Evolutionary conservation across 148 eudicot species (phyloP).

Genomic region (Rhododendron williamsianum): DNA sequence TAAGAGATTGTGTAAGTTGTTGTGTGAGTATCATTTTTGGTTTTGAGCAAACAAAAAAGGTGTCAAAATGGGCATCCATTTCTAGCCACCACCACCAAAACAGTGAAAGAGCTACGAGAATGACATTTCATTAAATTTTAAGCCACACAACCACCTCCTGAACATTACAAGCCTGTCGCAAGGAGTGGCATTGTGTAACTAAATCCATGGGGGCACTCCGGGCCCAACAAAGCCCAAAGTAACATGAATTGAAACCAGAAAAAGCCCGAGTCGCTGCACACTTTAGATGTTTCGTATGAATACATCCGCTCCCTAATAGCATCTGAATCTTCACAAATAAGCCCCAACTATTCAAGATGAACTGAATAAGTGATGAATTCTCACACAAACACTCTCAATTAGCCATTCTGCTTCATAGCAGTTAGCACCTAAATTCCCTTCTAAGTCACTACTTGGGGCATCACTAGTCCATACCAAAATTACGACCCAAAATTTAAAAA

Average conservation of each 20-base stretch:
- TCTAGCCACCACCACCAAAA: neutral
- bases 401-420: neutral
- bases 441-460: neutral
- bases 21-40: no score
- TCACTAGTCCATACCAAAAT: neutral
- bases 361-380: neutral
- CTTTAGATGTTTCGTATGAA: neutral
- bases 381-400: neutral
- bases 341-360: neutral
- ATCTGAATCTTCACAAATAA: neutral
- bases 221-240: neutral
- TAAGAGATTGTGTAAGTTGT: no score
- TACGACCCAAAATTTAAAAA: neutral
- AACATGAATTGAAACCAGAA: neutral
- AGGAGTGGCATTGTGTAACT: no score
- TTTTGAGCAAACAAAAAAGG: neutral
- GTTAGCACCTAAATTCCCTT: neutral
- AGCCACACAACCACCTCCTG: neutral
- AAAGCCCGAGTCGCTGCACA: neutral
- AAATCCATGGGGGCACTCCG: no score
- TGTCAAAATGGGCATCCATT: neutral
- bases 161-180: neutral
- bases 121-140: neutral
- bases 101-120: neutral
- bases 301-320: neutral